phyloP scores from a whole-genome alignment of 208 protist genomes.

The Leishmania mexicana region DNA sequence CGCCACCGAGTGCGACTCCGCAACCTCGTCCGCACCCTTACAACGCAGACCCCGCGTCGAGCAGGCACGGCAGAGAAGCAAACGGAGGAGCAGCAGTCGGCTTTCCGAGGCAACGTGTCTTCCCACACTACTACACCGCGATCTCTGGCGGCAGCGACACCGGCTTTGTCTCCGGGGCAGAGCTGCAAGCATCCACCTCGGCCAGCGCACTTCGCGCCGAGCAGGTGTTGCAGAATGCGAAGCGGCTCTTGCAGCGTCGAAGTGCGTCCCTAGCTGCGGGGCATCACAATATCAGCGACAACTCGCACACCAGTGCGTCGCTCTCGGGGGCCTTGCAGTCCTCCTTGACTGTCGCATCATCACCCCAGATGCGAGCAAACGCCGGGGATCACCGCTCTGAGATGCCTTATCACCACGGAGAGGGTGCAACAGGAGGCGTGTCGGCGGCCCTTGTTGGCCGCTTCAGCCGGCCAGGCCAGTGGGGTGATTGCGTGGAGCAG shows the following conservation, averaged over 20 bases:
- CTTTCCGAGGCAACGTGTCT: background rate
- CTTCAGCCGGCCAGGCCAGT: background rate
- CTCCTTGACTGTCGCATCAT: background rate
- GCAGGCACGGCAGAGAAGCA: background rate
- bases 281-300: background rate
- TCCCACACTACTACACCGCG: conserved; percentile 17
- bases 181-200: background rate
- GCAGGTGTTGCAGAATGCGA: conserved; percentile 28
- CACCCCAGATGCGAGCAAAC: background rate
- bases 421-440: background rate
- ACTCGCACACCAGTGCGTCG: too few species aligned
- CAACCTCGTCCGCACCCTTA: background rate
- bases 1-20: background rate
- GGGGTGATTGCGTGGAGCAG: conserved; percentile 3
- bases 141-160: conserved; percentile 8
- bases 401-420: background rate
- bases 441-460: background rate
- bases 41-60: background rate
- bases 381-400: background rate
- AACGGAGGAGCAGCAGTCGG: background rate
- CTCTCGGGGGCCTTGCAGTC: background rate
- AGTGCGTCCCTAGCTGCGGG: background rate
- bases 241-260: conserved; percentile 22
- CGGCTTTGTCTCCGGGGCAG: too few species aligned
- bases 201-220: conserved; percentile 15